Base-by-base conservation (phyloP, 306 rosid species). In the Mimosa pudica region DNA sequence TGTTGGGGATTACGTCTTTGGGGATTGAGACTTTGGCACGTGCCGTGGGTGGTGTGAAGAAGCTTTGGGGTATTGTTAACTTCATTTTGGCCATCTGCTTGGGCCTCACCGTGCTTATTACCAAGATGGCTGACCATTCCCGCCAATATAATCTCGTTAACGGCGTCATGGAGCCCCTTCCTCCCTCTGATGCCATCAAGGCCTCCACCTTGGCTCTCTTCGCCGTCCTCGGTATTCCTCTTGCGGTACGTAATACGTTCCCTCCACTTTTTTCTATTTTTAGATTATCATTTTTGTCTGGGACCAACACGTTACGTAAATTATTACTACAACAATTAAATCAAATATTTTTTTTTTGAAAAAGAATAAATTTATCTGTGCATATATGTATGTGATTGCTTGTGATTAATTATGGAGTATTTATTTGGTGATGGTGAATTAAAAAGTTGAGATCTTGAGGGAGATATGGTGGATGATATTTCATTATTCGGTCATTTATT, bases 11-110 rank as follows among this genome's bases (percentile, higher is more conserved):
- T 14, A 73, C 71, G 64, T 90, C 97, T 1, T 58, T 94, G 8
- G 88, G 64, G 0, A 86, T 94, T 1, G 93, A 89, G 79, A 74
- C 79, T 0, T 0, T 90, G 9, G 83, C 88, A 5, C 83, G 91
- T 4, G 55, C 52, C 6, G 9, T 94, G 4, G 97, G 97, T 0
- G 98, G 98, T 0, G 89, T 83, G 18, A 92, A 89, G 78, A 64
- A 89, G 12, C 13, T 87, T 0, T 94, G 98, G 98, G 98, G 89
- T 1, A 10, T 83, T 2, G 97, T 89, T 1, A 94, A 94, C 60
- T 60, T 94, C 55, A 7, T 94, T 17, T 82, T 94, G 0, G 91
- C 94, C 1, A 3, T 85, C 30, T 73, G 88, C 0, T 60, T 94
- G 64, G 87, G 77, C 0, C 16, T 83, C 76, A 92, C 89, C 0